Evolutionary conservation across 169 alveolate species (phyloP).

Genomic region (Cryptosporidium xiaoi): DNA sequence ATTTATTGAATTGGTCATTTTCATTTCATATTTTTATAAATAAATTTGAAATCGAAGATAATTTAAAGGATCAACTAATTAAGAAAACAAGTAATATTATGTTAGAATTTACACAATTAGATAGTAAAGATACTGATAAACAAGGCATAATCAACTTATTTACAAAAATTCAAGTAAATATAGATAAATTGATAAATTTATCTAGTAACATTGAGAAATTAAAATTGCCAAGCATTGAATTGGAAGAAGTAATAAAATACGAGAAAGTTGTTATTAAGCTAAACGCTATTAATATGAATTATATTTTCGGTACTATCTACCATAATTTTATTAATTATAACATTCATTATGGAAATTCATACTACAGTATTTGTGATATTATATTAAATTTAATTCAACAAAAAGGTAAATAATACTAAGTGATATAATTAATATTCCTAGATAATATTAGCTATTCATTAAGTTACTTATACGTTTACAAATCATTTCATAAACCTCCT

Average conservation of each 20-base stretch:
- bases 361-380: constrained; percentile 21
- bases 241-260: not conserved
- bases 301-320: constrained; percentile 1
- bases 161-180: not conserved
- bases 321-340: constrained; percentile 19
- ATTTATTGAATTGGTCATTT: constrained; percentile 6
- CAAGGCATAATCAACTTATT: not conserved
- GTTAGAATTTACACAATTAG: not conserved
- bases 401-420: not conserved
- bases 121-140: not conserved
- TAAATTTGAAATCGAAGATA: not conserved
- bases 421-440: too few species aligned
- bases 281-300: too few species aligned
- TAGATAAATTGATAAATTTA: not conserved
- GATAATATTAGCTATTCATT: not conserved
- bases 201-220: not conserved
- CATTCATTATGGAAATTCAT: not conserved
- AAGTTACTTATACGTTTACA: constrained; percentile 43
- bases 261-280: not conserved
- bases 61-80: not conserved
- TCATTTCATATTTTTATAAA: constrained; percentile 7
- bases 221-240: not conserved
- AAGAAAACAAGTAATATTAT: not conserved
- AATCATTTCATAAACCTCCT: constrained; percentile 62
- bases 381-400: not conserved